Conservation (phyloP, 495 filamentous ascomycete species). For the Evernia prunastri region DNA sequence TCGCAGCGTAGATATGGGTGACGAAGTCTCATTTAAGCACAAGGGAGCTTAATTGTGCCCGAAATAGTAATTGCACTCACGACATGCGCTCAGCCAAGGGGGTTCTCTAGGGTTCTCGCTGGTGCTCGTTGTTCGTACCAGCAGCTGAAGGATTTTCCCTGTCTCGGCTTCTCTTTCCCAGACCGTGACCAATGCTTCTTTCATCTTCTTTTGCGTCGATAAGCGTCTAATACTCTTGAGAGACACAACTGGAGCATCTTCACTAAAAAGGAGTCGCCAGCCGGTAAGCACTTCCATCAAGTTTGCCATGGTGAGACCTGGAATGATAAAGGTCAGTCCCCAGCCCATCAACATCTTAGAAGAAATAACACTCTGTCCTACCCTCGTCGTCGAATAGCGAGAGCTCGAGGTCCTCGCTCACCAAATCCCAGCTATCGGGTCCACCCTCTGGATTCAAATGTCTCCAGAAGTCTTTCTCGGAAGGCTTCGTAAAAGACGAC, state of each 20-base stretch:
- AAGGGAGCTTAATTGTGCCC: no score
- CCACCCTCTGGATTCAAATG: neutral
- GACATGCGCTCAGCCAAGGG: neutral
- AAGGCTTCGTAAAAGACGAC: neutral
- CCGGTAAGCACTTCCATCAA: neutral
- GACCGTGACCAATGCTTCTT: neutral
- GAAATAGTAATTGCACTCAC: no score
- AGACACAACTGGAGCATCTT: neutral
- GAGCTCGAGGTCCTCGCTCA: neutral
- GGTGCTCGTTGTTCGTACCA: neutral
- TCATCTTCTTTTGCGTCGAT: neutral
- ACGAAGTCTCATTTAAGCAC: no score
- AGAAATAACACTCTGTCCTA: neutral
- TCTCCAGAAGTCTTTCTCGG: neutral
- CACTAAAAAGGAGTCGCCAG: neutral
- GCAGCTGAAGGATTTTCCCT: neutral
- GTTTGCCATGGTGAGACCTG: constrained; percentile 1
- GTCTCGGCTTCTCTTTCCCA: neutral
- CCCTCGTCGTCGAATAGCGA: neutral
- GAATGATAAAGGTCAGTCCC: neutral
- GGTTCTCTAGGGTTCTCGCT: neutral
- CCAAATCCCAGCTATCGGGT: neutral
- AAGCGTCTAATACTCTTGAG: neutral
- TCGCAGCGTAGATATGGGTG: no score
- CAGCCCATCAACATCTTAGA: neutral